Conservation (phyloP, 73 alveolate genomes). For the Stentor coeruleus region DNA sequence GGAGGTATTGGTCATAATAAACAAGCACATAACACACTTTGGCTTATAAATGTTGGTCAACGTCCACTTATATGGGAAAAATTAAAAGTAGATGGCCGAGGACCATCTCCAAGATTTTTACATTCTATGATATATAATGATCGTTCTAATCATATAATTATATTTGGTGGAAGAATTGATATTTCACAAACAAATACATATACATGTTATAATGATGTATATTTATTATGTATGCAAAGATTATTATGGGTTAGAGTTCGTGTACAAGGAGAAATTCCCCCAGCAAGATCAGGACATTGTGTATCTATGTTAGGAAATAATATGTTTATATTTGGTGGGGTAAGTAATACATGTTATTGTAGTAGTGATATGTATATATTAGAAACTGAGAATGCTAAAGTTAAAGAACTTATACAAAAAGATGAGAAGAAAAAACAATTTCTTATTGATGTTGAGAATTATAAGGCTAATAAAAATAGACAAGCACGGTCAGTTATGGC, state of each 20-base stretch:
- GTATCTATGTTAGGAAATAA: neutral
- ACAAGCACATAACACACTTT: neutral
- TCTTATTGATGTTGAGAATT: too few species aligned
- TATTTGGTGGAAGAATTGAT: slow-evolving; percentile 33
- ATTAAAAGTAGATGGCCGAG: neutral
- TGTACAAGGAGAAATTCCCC: neutral
- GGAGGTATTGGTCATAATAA: neutral
- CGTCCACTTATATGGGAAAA: neutral
- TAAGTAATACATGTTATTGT: neutral
- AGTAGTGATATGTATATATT: neutral
- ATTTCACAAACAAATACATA: too few species aligned
- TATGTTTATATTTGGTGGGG: neutral
- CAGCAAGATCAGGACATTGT: slow-evolving; percentile 14
- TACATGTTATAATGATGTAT: neutral
- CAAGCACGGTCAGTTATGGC: too few species aligned
- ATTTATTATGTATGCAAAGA: neutral
- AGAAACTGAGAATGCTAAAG: neutral
- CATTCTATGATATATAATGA: slow-evolving; percentile 6
- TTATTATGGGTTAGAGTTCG: neutral
- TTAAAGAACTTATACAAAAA: neutral
- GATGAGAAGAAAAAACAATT: too few species aligned
- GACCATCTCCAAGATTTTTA: slow-evolving; percentile 23
- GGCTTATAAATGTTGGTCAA: neutral
- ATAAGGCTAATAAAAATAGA: too few species aligned
- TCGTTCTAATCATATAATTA: neutral